A percentile compares a stretch with the other conserved stretches of the same genome.
phyloP scores from a whole-genome alignment of 192 early-diverging fungal genomes.

The Entomortierella chlamydospora region DNA sequence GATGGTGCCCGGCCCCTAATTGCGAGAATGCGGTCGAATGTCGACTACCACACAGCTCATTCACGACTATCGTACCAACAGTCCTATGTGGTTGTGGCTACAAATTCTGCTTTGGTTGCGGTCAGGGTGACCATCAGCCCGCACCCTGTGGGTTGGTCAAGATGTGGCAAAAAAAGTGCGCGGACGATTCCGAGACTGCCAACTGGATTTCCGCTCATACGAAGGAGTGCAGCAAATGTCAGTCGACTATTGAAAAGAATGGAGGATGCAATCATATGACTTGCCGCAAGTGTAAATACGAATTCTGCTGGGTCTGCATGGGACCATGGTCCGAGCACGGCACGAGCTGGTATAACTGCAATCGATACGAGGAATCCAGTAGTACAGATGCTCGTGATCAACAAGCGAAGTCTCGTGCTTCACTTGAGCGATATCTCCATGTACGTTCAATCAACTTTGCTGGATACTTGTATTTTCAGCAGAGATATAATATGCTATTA shows the following conservation, averaged over 20 bases:
- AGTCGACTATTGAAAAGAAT: conserved; percentile 98
- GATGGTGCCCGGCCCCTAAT: conserved; percentile 97
- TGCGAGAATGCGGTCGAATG: conserved; percentile 97
- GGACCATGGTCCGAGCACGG: conserved; percentile 98
- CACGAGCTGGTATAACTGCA: conserved; percentile 97
- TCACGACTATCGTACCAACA: conserved; percentile 82
- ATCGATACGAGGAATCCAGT: conserved; percentile 93
- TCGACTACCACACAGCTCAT: conserved; percentile 74
- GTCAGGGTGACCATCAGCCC: conserved; percentile 86
- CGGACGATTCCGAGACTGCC: conserved; percentile 97
- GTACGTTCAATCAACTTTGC: conserved; percentile 58
- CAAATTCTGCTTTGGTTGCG: conserved; percentile 95
- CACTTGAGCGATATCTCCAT: conserved; percentile 95
- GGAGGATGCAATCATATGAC: conserved; percentile 99
- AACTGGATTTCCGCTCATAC: conserved; percentile 97
- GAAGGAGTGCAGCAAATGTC: conserved; percentile 96
- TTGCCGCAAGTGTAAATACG: conserved; percentile 95
- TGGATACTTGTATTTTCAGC: neutral
- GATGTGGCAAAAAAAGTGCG: conserved; percentile 94
- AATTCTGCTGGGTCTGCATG: conserved; percentile 99
- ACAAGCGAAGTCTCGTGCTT: conserved; percentile 87
- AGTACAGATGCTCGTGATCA: conserved; percentile 88
- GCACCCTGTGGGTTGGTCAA: conserved; percentile 86
- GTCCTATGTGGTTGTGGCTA: conserved; percentile 86
- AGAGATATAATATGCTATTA: neutral